Evolutionary conservation across 176 grass and related monocot species (phyloP).

Genomic region (maize (Zea mays)): Zm-B73-REFERENCE-NAM-5.0 NC_050105.1:58754501-58755000

Average conservation of each 20-base stretch:
- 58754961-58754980: conserved; percentile 73
- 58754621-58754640: conserved; percentile 7
- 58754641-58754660: background rate
- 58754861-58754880: conserved; percentile 69
- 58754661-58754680: conserved; percentile 9
- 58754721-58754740: conserved; percentile 84
- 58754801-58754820: conserved; percentile 4
- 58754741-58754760: conserved; percentile 40
- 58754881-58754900: conserved; percentile 68
- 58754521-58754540: conserved; percentile 1
- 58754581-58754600: background rate
- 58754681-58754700: conserved; percentile 79
- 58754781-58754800: background rate
- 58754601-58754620: background rate
- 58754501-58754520: background rate
- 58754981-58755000: conserved; percentile 27
- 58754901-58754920: conserved; percentile 72
- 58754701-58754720: conserved; percentile 80
- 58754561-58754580: background rate
- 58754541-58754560: background rate
- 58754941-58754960: conserved; percentile 46
- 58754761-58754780: background rate
- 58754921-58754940: conserved; percentile 78
- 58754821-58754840: background rate
- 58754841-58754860: background rate